Evolutionary conservation across 352 stramenopile genomes (phyloP).

Genomic region (Phytopythium cucurbitacearum): DNA sequence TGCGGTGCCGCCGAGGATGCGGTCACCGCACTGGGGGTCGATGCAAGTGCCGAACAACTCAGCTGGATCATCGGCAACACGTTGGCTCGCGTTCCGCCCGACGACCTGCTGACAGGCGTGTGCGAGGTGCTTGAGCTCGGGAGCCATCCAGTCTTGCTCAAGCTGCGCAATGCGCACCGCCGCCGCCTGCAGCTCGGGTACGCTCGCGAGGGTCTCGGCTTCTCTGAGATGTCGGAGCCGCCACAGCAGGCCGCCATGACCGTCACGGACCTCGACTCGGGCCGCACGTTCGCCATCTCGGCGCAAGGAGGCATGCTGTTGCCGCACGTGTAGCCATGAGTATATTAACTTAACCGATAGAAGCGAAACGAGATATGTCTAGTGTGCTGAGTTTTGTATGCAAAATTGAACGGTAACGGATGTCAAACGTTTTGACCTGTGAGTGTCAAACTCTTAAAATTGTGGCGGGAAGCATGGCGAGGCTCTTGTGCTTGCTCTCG

Average conservation of each 20-base stretch:
- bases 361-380: slow-evolving; percentile 5
- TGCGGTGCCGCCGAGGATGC: slow-evolving; percentile 58
- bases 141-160: slow-evolving; percentile 67
- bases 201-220: slow-evolving; percentile 20
- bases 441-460: too few species aligned
- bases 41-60: slow-evolving; percentile 56
- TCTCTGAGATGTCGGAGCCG: slow-evolving; percentile 7
- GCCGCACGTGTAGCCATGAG: slow-evolving; percentile 1
- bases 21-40: slow-evolving; percentile 33
- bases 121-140: slow-evolving; percentile 80
- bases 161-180: slow-evolving; percentile 72
- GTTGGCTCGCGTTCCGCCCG: slow-evolving; percentile 37
- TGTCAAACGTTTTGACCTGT: slow-evolving; percentile 2
- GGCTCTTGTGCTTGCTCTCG: slow-evolving; percentile 81
- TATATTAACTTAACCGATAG: background rate
- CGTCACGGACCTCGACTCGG: slow-evolving; percentile 65
- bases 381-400: slow-evolving; percentile 78
- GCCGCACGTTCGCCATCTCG: slow-evolving; percentile 69
- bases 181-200: slow-evolving; percentile 54
- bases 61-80: slow-evolving; percentile 55
- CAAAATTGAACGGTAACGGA: background rate
- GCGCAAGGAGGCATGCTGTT: slow-evolving; percentile 54
- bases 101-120: slow-evolving; percentile 70
- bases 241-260: slow-evolving; percentile 32
- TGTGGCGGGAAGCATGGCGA: slow-evolving; percentile 6